phyloP scores from a whole-genome alignment of 1,284 basidiomycete genomes.

The Ceratobasidium sp. region DNA sequence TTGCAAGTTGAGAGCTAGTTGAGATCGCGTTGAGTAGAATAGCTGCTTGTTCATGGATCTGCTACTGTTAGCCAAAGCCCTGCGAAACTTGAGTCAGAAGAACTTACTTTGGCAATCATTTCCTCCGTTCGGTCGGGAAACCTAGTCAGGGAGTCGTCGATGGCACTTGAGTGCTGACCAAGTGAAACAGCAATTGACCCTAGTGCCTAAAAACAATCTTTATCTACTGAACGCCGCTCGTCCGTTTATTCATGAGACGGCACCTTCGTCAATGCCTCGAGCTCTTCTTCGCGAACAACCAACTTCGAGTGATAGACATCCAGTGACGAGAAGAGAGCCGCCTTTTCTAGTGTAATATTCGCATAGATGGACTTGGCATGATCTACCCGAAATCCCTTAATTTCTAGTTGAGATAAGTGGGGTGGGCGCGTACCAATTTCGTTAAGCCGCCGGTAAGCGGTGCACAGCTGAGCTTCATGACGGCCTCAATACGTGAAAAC shows the following conservation, averaged over 20 bases:
- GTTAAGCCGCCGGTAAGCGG: slow-evolving; percentile 43
- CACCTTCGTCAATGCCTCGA: slow-evolving; percentile 21
- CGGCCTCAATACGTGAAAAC: neutral
- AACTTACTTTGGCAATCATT: slow-evolving; percentile 6
- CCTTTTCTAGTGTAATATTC: slow-evolving; percentile 44
- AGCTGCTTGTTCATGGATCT: slow-evolving; percentile 8
- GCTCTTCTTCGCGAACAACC: slow-evolving; percentile 8
- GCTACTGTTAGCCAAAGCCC: neutral
- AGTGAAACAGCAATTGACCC: slow-evolving; percentile 3
- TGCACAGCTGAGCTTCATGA: slow-evolving; percentile 42
- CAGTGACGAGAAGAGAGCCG: slow-evolving; percentile 15
- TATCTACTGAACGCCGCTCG: neutral
- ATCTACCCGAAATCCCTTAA: slow-evolving; percentile 17
- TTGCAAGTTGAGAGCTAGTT: neutral
- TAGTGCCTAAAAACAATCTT: neutral
- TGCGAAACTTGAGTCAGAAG: too few species aligned
- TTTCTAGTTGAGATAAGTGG: neutral
- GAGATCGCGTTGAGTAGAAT: neutral
- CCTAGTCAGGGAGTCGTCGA: slow-evolving; percentile 1
- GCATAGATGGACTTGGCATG: slow-evolving; percentile 46
- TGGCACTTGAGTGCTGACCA: neutral
- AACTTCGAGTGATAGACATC: slow-evolving; percentile 14
- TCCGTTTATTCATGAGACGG: neutral
- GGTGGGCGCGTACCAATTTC: slow-evolving; percentile 39
- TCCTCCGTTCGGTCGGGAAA: slow-evolving; percentile 10